Evolutionary conservation across 768 basidiomycete species (phyloP).

Genomic region (Mycena alexandri): DNA sequence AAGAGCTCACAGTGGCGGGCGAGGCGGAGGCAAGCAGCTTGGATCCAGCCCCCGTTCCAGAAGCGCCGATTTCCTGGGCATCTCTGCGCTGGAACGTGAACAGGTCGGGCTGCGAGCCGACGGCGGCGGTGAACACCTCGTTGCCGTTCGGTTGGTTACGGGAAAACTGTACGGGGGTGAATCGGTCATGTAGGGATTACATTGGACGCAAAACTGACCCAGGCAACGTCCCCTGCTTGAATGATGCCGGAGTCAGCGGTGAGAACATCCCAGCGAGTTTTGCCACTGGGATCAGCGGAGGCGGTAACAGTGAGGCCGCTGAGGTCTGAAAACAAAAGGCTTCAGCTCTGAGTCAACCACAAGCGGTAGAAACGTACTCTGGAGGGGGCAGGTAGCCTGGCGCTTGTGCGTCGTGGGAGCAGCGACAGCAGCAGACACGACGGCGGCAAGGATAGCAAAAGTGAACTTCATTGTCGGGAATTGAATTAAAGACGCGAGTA

Average conservation of each 20-base stretch:
- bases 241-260: background rate
- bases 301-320: constrained; percentile 19
- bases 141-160: constrained; percentile 31
- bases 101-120: constrained; percentile 24
- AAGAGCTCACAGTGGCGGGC: constrained; percentile 12
- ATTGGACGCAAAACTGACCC: constrained; percentile 6
- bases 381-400: constrained; percentile 23
- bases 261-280: background rate
- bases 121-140: constrained; percentile 32
- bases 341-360: background rate
- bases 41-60: constrained; percentile 5
- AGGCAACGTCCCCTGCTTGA: constrained; percentile 24
- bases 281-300: constrained; percentile 21
- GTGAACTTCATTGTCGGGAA: constrained; percentile 25
- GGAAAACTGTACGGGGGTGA: constrained; percentile 2
- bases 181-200: background rate
- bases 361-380: constrained; percentile 3
- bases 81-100: constrained; percentile 24
- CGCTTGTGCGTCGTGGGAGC: constrained; percentile 25
- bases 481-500: background rate
- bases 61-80: constrained; percentile 19
- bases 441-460: constrained; percentile 20
- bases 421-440: constrained; percentile 25
- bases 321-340: constrained; percentile 1
- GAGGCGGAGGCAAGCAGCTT: constrained; percentile 14